Evolutionary conservation across 164 flowering plant species (phyloP).

Genomic region (Nymphaea colorata): DNA sequence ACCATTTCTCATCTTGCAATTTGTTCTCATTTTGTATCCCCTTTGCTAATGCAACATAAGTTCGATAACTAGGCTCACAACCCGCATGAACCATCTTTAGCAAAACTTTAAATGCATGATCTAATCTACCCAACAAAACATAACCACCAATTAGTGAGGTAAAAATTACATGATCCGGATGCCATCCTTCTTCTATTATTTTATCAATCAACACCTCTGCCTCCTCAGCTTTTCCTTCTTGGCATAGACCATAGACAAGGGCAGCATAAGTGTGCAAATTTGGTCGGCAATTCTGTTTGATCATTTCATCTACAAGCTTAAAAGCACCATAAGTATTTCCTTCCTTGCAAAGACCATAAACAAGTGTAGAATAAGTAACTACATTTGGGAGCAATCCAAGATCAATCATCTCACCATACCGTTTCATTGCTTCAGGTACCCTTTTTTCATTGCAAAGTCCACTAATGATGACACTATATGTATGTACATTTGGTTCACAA

Average conservation of each 20-base stretch:
- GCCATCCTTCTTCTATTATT: slow-evolving; percentile 41
- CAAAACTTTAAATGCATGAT: slow-evolving; percentile 49
- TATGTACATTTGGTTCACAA: slow-evolving; percentile 34
- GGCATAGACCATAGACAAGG: slow-evolving; percentile 56
- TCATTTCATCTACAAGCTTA: slow-evolving; percentile 54
- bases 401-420: slow-evolving; percentile 31
- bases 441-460: slow-evolving; percentile 39
- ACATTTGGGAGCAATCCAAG: slow-evolving; percentile 52
- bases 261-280: slow-evolving; percentile 53
- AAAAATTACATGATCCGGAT: slow-evolving; percentile 52
- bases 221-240: slow-evolving; percentile 48
- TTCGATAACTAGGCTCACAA: slow-evolving; percentile 59
- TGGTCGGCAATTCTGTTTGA: slow-evolving; percentile 31
- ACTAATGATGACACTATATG: slow-evolving; percentile 53
- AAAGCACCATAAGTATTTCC: slow-evolving; percentile 45
- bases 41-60: slow-evolving; percentile 48
- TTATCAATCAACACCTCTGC: slow-evolving; percentile 51
- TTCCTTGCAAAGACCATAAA: slow-evolving; percentile 56
- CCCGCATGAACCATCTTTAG: slow-evolving; percentile 33
- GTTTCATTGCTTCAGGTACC: slow-evolving; percentile 31
- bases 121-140: slow-evolving; percentile 40
- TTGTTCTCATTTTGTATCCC: slow-evolving; percentile 46
- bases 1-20: slow-evolving; percentile 21
- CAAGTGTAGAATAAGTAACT: slow-evolving; percentile 58
- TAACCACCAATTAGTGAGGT: slow-evolving; percentile 66